Percentiles rank a stretch among this genome's conserved stretches.
Evolutionary conservation across 1,139 yeast species (phyloP).

Genomic region (Hyphopichia fennica): DNA sequence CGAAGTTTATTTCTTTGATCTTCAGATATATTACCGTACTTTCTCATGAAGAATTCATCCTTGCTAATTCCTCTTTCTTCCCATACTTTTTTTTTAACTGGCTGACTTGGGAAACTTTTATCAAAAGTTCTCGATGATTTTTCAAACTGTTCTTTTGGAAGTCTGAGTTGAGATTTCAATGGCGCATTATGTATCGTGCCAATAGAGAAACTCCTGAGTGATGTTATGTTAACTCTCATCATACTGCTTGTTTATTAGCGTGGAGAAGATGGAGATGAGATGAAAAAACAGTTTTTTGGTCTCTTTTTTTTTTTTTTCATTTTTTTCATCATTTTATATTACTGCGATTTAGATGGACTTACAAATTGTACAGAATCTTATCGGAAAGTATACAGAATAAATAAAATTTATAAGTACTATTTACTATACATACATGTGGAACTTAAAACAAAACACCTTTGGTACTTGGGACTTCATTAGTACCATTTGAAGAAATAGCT

Average conservation of each 20-base stretch:
- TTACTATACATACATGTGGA: background rate
- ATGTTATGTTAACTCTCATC: background rate
- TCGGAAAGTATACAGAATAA: too few species aligned
- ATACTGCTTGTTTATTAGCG: background rate
- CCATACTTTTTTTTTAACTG: constrained; percentile 31
- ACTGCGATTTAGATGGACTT: too few species aligned
- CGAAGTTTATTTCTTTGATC: constrained; percentile 28
- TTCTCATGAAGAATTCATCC: constrained; percentile 42
- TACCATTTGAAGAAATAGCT: constrained; percentile 80
- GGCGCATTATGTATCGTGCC: background rate
- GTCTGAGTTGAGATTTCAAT: constrained; percentile 4
- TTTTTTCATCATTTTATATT: too few species aligned
- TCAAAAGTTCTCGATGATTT: constrained; percentile 12
- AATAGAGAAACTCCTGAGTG: background rate
- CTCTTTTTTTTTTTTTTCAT: too few species aligned
- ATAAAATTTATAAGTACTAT: background rate
- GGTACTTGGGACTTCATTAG: constrained; percentile 90
- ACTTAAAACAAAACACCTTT: constrained; percentile 79
- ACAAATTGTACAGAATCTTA: too few species aligned
- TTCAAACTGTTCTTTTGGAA: constrained; percentile 1
- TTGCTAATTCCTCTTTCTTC: constrained; percentile 36
- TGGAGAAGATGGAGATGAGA: background rate
- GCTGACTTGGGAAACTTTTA: constrained; percentile 15
- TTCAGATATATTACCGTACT: constrained; percentile 34
- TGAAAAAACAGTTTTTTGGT: too few species aligned